These are phyloP conservation scores for Podosphaera fusca DNA, from an alignment of 2,329 filamentous ascomycete species.

Conservation along the genomic window DNA sequence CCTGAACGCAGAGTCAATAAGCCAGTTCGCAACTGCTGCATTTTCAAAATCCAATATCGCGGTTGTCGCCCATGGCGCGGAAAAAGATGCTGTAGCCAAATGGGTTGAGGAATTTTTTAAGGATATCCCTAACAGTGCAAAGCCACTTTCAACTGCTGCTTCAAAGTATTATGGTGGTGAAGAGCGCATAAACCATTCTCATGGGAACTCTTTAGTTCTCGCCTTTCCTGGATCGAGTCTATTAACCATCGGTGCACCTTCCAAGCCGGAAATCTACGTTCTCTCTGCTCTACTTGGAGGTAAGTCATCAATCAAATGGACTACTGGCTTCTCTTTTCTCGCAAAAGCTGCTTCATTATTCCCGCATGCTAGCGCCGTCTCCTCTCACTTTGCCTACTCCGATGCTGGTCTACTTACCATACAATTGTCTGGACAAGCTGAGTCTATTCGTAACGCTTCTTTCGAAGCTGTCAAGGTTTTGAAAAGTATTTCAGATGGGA, in stretches of 20 bases:
- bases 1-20: slow-evolving; percentile 51
- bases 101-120: slow-evolving; percentile 91
- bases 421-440: slow-evolving; percentile 52
- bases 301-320: slow-evolving; percentile 85
- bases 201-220: slow-evolving; percentile 66
- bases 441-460: slow-evolving; percentile 50
- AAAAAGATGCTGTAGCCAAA: slow-evolving; percentile 52
- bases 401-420: slow-evolving; percentile 81
- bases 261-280: slow-evolving; percentile 78
- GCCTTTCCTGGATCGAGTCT: slow-evolving; percentile 81
- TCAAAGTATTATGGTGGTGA: slow-evolving; percentile 89
- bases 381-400: slow-evolving; percentile 69
- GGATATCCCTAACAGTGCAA: slow-evolving; percentile 32
- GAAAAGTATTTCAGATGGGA: slow-evolving; percentile 56
- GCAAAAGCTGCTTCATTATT: slow-evolving; percentile 50
- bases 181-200: slow-evolving; percentile 58
- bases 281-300: slow-evolving; percentile 78
- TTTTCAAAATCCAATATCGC: slow-evolving; percentile 84
- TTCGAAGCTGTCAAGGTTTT: slow-evolving; percentile 58
- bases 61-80: slow-evolving; percentile 71
- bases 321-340: slow-evolving; percentile 73
- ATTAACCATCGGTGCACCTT: slow-evolving; percentile 38
- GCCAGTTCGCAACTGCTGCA: slow-evolving; percentile 51
- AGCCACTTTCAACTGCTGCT: slow-evolving; percentile 32
- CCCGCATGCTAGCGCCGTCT: slow-evolving; percentile 43